Base-by-base conservation (phyloP, 768 basidiomycete species). In the Lactarius vividus region DNA sequence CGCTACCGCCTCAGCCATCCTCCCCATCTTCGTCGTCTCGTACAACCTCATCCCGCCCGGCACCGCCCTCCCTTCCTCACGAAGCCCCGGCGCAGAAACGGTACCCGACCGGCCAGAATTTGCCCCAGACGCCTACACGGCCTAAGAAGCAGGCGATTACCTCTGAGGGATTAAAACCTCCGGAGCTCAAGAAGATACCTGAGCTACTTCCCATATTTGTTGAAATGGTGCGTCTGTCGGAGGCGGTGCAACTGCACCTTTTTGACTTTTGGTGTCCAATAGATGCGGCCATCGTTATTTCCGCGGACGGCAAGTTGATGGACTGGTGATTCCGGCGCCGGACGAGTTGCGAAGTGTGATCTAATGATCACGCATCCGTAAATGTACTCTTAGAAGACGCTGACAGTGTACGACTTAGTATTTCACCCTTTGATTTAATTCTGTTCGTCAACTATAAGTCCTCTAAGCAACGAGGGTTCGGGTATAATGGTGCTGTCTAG, bases 201-300 rank as follows among this genome's bases (percentile, higher is more conserved):
- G 81, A 86, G 66, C 75, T 99, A 26, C 78, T 97, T 42, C 94
- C 96, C 2, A 71, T 98, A 31, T 98, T 98, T 75, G 84, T 89
- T 53, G 97, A 98, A 78, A 87, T 98, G 84, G 95, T 97, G 67
- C 73, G 87, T 77, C 31, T 26, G 62, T 44, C 23, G 15, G 37
- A 35, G 35, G 57, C 6, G 18, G 1, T 35, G n/a, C 26, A 10
- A 28, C 5, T 28, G 20, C 28, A 4, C 11, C 13, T 60, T 3
- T 3, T 46, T 31, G 7, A 31, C 9, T 52, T 15, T 61, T 39
- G 31, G 8, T 40, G 42, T 15, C 29, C 40, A 15, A 11, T 29
- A 70, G 69, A 62, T 70, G 61, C 67, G 67, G 10, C 67, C 69
- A 23, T 63, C 56, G 9, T 9, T 70, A 58, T 57, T 58, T 31